A percentile compares a stretch with the other conserved stretches of the same genome.
phyloP scores from a whole-genome alignment of 2,329 filamentous ascomycete genomes.

The Cladorrhinum sp. region DNA sequence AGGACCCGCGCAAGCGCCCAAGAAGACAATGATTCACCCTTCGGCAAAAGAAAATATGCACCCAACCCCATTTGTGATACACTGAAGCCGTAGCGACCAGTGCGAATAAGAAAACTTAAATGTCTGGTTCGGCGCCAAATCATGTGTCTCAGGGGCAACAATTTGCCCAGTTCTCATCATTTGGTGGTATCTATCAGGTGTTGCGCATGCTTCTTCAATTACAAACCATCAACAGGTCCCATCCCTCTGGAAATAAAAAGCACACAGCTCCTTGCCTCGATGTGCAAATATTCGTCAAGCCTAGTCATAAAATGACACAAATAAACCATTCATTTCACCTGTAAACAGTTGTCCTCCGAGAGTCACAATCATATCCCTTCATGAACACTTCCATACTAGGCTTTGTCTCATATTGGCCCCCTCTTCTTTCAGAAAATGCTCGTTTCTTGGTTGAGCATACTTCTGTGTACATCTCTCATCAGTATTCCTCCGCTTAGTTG shows the following conservation, averaged over 20 bases:
- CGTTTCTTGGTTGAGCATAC: not conserved
- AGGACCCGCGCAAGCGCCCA: constrained; percentile 16
- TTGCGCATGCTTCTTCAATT: constrained; percentile 13
- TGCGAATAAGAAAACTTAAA: not conserved
- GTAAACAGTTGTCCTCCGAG: not conserved
- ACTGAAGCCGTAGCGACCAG: constrained; percentile 5
- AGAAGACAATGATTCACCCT: constrained; percentile 6
- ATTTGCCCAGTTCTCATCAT: constrained; percentile 14
- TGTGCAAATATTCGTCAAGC: constrained; percentile 4
- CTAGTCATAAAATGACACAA: constrained; percentile 13
- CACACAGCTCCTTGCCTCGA: not conserved
- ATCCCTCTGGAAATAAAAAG: constrained; percentile 2
- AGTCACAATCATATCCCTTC: not conserved
- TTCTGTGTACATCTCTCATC: not conserved
- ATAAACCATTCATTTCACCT: not conserved
- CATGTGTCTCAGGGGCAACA: constrained; percentile 3
- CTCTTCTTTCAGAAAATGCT: not conserved
- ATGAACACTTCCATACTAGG: not conserved
- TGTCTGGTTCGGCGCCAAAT: not conserved
- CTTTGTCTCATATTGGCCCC: not conserved
- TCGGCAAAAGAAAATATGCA: constrained; percentile 20
- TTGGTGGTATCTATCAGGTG: constrained; percentile 27
- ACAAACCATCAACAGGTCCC: constrained; percentile 11
- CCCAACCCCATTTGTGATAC: constrained; percentile 18
- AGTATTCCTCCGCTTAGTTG: constrained; percentile 2